Evolutionary conservation across 1,139 yeast genomes (phyloP).

Genomic region (Saccharomyces hybrid): DNA sequence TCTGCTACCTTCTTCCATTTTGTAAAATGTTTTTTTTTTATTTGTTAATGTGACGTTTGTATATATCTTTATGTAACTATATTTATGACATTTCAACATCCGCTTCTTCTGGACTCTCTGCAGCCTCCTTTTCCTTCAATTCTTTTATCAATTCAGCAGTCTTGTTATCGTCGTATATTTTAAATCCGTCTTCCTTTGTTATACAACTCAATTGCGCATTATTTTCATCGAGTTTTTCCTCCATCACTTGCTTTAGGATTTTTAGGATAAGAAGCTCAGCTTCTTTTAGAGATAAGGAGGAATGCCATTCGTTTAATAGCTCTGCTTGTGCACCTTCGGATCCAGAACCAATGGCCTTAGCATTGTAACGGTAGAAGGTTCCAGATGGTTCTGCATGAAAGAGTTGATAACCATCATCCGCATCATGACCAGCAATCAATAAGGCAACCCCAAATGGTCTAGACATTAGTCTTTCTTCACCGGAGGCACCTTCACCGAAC

Average conservation of each 20-base stretch:
- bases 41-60: conserved; percentile 4
- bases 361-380: conserved; percentile 93
- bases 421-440: conserved; percentile 88
- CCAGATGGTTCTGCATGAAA: conserved; percentile 99
- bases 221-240: conserved; percentile 91
- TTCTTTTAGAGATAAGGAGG: conserved; percentile 85
- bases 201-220: conserved; percentile 95
- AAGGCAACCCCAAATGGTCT: conserved; percentile 99
- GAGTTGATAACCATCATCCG: conserved; percentile 90
- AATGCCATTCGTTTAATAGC: conserved; percentile 92
- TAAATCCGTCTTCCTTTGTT: conserved; percentile 79
- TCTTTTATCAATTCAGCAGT: conserved; percentile 74
- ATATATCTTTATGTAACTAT: conserved; percentile 5
- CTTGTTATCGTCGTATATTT: conserved; percentile 75
- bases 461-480: conserved; percentile 94
- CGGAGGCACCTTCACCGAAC: conserved; percentile 98
- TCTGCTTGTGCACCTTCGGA: conserved; percentile 99
- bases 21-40: neutral
- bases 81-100: conserved; percentile 30
- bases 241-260: conserved; percentile 96
- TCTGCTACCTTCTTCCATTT: neutral
- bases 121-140: conserved; percentile 64
- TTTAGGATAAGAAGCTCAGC: conserved; percentile 88
- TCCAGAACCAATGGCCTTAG: conserved; percentile 98
- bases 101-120: conserved; percentile 33